Evolutionary conservation across 2,329 filamentous ascomycete species (phyloP).

Genomic region (Gaeumannomyces tritici): DNA sequence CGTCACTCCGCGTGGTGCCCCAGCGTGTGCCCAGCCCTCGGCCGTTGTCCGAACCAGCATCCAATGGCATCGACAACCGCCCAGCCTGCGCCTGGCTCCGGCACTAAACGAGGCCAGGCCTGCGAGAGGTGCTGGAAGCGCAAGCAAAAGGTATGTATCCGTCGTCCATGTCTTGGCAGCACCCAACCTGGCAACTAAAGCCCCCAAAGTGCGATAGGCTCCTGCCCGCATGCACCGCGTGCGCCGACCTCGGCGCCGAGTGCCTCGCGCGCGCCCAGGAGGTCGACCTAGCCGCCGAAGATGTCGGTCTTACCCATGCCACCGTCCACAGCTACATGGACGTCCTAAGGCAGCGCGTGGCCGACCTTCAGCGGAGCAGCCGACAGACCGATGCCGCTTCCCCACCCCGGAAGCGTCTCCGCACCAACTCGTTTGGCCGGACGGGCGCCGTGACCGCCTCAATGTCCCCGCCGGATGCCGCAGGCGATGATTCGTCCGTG

Average conservation of each 20-base stretch:
- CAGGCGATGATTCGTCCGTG: too few relatives aligned
- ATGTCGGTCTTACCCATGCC: slow-evolving; percentile 2
- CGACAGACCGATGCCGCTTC: slow-evolving; percentile 1
- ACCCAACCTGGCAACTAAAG: background rate
- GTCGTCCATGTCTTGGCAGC: background rate
- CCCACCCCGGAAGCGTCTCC: too few relatives aligned
- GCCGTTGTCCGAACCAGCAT: background rate
- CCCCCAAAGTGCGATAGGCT: background rate
- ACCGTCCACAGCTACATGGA: background rate
- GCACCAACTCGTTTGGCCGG: too few relatives aligned
- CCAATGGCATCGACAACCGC: background rate
- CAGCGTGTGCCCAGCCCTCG: background rate
- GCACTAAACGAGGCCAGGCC: slow-evolving; percentile 11
- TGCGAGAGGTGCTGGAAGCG: slow-evolving; percentile 21
- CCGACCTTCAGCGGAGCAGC: slow-evolving; percentile 5
- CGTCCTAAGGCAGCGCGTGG: background rate
- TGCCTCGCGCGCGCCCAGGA: slow-evolving; percentile 4
- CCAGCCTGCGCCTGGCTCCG: background rate
- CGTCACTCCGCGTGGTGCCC: background rate
- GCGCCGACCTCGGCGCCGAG: slow-evolving; percentile 3
- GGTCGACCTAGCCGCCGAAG: slow-evolving; percentile 2
- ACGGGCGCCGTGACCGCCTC: too few relatives aligned
- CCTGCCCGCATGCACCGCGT: slow-evolving; percentile 5
- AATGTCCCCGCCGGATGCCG: too few relatives aligned
- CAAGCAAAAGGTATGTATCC: slow-evolving; percentile 17